Evolutionary conservation across 2,329 filamentous ascomycete genomes (phyloP).

Genomic region (Clarireedia paspali): DNA sequence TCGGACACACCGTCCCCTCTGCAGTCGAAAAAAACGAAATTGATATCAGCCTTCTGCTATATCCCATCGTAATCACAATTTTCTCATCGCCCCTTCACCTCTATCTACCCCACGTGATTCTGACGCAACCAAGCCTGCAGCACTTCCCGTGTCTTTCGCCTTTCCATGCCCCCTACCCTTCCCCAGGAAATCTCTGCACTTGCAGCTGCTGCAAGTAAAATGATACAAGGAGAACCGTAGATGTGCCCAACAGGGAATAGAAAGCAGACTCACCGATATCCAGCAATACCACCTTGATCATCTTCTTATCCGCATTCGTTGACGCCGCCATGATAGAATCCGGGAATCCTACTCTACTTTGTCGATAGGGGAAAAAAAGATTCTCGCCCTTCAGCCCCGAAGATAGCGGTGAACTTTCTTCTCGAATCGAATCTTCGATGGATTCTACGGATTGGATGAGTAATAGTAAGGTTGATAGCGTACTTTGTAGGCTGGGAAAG

Average conservation of each 20-base stretch:
- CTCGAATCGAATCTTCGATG: background rate
- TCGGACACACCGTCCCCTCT: slow-evolving; percentile 80
- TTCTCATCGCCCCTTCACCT: background rate
- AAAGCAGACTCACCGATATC: slow-evolving; percentile 27
- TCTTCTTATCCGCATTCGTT: background rate
- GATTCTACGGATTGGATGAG: background rate
- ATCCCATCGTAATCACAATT: background rate
- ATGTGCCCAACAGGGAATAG: background rate
- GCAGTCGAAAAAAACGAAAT: background rate
- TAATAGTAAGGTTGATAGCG: background rate
- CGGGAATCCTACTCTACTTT: too few species aligned
- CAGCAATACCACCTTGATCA: slow-evolving; percentile 23
- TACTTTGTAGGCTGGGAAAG: too few species aligned
- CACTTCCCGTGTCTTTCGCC: background rate
- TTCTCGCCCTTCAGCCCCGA: background rate
- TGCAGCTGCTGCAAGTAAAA: background rate
- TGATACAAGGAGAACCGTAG: background rate
- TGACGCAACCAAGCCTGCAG: background rate
- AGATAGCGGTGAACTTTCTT: slow-evolving; percentile 7
- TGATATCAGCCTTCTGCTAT: slow-evolving; percentile 3
- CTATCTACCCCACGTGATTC: background rate
- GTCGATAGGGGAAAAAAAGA: background rate
- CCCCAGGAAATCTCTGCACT: background rate
- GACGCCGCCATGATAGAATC: background rate
- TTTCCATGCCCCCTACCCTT: background rate